Percentiles rank a stretch among this genome's conserved stretches.
phyloP scores from a whole-genome alignment of 2,329 filamentous ascomycete genomes.

The Hysterium pulicare region DNA sequence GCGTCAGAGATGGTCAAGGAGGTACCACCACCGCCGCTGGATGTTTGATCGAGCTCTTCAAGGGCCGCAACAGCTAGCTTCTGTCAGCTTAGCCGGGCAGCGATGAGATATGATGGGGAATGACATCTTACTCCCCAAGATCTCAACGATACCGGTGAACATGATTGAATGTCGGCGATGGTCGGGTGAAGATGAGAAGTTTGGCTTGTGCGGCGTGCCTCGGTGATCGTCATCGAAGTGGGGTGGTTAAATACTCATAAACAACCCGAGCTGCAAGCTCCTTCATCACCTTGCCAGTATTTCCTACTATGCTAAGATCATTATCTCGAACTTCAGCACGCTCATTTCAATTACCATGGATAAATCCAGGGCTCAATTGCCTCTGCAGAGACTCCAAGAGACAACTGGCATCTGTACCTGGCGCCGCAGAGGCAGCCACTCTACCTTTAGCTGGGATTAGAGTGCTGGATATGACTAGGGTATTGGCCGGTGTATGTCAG shows the following conservation, averaged over 20 bases:
- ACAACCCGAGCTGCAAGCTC: too few relatives aligned
- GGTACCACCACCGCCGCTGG: slow-evolving; percentile 71
- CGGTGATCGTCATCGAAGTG: too few relatives aligned
- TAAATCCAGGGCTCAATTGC: neutral
- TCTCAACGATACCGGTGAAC: slow-evolving; percentile 72
- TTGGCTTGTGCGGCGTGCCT: too few relatives aligned
- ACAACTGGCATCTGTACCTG: slow-evolving; percentile 42
- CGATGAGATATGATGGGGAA: slow-evolving; percentile 1
- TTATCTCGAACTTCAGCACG: neutral
- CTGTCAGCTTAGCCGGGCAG: slow-evolving; percentile 25
- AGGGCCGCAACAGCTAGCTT: slow-evolving; percentile 74
- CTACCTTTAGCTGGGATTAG: slow-evolving; percentile 79
- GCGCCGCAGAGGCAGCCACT: slow-evolving; percentile 41
- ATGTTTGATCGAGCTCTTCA: slow-evolving; percentile 71
- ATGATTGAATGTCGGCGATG: slow-evolving; percentile 50
- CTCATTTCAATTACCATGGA: neutral
- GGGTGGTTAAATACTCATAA: too few relatives aligned
- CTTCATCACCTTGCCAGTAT: neutral
- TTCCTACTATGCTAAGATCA: neutral
- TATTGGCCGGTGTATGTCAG: slow-evolving; percentile 78
- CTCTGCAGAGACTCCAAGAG: slow-evolving; percentile 22
- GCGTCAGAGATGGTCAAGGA: slow-evolving; percentile 79
- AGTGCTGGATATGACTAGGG: slow-evolving; percentile 94
- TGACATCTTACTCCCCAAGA: slow-evolving; percentile 73
- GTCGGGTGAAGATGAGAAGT: slow-evolving; percentile 8